Conservation (phyloP, 2,329 filamentous ascomycete genomes). For the Colletotrichum cordylinicola region DNA sequence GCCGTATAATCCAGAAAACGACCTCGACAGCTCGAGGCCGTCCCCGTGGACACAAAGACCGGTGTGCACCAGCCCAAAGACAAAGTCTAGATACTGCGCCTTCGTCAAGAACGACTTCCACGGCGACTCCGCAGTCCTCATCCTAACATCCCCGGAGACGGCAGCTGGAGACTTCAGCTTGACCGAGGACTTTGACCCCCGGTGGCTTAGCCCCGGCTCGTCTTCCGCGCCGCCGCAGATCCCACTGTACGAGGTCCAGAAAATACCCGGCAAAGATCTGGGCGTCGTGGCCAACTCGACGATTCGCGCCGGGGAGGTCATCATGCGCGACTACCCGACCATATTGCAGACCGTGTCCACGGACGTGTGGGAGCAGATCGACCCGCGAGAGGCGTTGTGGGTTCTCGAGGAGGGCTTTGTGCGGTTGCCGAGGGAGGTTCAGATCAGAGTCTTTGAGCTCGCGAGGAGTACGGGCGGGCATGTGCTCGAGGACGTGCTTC, state of each 20-base stretch:
- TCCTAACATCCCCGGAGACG: conserved; percentile 13
- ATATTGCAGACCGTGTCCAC: conserved; percentile 26
- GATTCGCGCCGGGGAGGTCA: conserved; percentile 34
- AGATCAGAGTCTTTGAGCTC: conserved; percentile 29
- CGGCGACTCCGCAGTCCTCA: conserved; percentile 3
- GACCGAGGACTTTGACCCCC: conserved; percentile 1
- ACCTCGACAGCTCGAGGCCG: not conserved
- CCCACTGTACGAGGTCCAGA: conserved; percentile 29
- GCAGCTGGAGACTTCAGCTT: conserved; percentile 4
- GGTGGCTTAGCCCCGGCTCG: not conserved
- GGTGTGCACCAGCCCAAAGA: conserved; percentile 2
- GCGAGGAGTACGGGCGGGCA: conserved; percentile 34
- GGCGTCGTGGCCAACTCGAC: conserved; percentile 35
- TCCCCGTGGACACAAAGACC: conserved; percentile 18
- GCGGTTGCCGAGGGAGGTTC: conserved; percentile 27
- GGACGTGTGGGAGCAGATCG: conserved; percentile 26
- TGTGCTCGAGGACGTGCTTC: conserved; percentile 36
- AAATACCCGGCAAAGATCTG: conserved; percentile 33
- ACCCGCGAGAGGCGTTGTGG: conserved; percentile 25
- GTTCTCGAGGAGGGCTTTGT: conserved; percentile 33
- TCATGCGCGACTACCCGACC: conserved; percentile 34
- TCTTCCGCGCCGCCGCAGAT: not conserved
- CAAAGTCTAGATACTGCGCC: conserved; percentile 1
- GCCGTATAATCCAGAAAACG: not conserved
- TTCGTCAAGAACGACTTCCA: conserved; percentile 19